Evolutionary conservation across 352 stramenopile genomes (phyloP).

Genomic region (Phytophthora multivora): DNA sequence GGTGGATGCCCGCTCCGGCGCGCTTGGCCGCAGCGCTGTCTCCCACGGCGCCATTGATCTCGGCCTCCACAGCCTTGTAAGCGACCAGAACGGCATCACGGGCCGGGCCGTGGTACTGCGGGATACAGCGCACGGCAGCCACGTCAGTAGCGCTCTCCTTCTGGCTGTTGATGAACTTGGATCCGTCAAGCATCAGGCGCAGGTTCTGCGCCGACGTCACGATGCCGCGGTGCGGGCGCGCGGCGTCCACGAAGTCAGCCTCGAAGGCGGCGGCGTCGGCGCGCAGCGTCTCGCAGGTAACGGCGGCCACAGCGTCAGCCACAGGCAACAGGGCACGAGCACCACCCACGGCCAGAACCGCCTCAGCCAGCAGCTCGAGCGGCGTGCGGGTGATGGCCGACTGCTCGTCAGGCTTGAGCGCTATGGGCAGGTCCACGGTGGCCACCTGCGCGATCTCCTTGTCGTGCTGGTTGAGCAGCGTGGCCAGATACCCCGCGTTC

Average conservation of each 20-base stretch:
- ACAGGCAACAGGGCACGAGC: slow-evolving; percentile 69
- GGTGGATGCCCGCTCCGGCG: slow-evolving; percentile 50
- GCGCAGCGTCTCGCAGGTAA: slow-evolving; percentile 82
- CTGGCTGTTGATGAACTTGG: slow-evolving; percentile 76
- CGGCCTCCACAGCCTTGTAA: slow-evolving; percentile 75
- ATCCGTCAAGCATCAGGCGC: slow-evolving; percentile 89
- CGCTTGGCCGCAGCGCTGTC: slow-evolving; percentile 34
- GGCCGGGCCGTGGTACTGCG: slow-evolving; percentile 84
- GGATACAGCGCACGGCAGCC: slow-evolving; percentile 64
- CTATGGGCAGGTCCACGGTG: slow-evolving; percentile 41
- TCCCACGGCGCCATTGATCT: slow-evolving; percentile 62
- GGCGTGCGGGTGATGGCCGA: slow-evolving; percentile 40
- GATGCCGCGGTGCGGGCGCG: slow-evolving; percentile 86
- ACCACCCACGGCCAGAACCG: slow-evolving; percentile 59
- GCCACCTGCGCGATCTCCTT: slow-evolving; percentile 24
- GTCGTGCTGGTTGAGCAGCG: slow-evolving; percentile 68
- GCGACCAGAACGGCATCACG: slow-evolving; percentile 67
- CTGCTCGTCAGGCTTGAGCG: slow-evolving; percentile 48
- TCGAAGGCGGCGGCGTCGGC: slow-evolving; percentile 80
- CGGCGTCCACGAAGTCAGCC: slow-evolving; percentile 80
- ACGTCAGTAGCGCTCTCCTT: slow-evolving; percentile 42
- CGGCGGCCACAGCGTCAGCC: slow-evolving; percentile 74
- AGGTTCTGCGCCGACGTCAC: slow-evolving; percentile 84
- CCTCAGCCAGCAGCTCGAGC: slow-evolving; percentile 55
- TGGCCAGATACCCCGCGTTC: slow-evolving; percentile 50